Evolutionary conservation across 345 rosid genomes (phyloP).

Genomic region (Microthlaspi erraticum): DNA sequence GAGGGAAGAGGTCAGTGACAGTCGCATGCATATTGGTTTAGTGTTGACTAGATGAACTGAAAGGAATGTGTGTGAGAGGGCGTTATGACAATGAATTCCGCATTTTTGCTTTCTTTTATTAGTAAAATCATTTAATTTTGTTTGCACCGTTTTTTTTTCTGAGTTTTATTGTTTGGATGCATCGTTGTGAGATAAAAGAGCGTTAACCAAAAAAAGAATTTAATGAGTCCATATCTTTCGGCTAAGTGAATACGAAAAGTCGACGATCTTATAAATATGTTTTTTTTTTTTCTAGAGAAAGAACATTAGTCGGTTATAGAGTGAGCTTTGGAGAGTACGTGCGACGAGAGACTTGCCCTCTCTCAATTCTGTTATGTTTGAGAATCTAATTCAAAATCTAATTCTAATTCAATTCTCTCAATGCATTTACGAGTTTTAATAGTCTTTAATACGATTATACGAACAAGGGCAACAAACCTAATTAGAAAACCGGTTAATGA

Average conservation of each 20-base stretch:
- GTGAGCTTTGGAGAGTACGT: constrained; percentile 17
- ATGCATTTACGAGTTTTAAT: constrained; percentile 5
- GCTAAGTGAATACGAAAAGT: constrained; percentile 31
- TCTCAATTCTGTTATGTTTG: constrained; percentile 6
- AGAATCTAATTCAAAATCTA: background rate
- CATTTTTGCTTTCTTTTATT: constrained; percentile 19
- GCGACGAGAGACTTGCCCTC: constrained; percentile 17
- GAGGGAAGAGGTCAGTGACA: constrained; percentile 40
- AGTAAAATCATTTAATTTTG: constrained; percentile 2
- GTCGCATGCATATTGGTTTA: constrained; percentile 37
- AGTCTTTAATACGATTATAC: constrained; percentile 12
- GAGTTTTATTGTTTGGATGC: constrained; percentile 33
- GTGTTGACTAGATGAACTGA: constrained; percentile 37
- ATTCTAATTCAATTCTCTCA: too few relatives aligned
- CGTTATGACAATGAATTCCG: constrained; percentile 39
- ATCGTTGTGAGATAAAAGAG: constrained; percentile 32
- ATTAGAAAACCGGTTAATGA: constrained; percentile 34
- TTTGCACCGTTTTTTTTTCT: constrained; percentile 38
- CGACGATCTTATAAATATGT: constrained; percentile 25
- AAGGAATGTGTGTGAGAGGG: constrained; percentile 40
- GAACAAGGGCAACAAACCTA: constrained; percentile 7
- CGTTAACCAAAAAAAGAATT: constrained; percentile 35
- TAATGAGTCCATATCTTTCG: constrained; percentile 39
- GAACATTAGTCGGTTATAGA: constrained; percentile 33
- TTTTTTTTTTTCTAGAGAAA: background rate